A percentile compares a stretch with the other conserved stretches of the same genome.
phyloP scores from a whole-genome alignment of 176 grass and related monocot species.

The Thinopyrum elongatum region DNA sequence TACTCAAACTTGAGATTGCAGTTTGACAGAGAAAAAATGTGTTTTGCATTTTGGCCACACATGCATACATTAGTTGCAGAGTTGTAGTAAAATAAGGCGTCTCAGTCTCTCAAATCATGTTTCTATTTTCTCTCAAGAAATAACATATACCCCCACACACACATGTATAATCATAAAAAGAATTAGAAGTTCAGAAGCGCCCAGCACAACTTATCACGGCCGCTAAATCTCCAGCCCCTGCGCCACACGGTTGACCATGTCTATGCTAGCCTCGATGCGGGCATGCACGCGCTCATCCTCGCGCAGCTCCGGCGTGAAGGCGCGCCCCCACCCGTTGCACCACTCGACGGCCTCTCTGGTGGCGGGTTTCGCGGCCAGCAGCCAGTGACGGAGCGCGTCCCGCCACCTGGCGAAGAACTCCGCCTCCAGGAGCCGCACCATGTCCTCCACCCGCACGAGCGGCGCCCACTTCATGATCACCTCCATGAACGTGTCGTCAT shows the following conservation, averaged over 20 bases:
- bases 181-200: too few relatives aligned
- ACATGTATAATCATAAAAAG: too few relatives aligned
- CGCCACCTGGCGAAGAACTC: constrained; percentile 70
- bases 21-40: background rate
- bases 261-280: constrained; percentile 34
- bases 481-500: constrained; percentile 37
- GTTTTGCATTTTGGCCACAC: too few relatives aligned
- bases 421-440: constrained; percentile 55
- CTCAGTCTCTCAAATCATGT: too few relatives aligned
- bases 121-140: too few relatives aligned
- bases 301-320: constrained; percentile 59
- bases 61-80: too few relatives aligned
- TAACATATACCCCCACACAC: too few relatives aligned
- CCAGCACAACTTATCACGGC: too few relatives aligned
- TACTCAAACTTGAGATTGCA: background rate
- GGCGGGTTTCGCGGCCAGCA: constrained; percentile 29
- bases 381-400: constrained; percentile 51
- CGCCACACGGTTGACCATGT: constrained; percentile 40
- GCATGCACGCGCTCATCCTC: constrained; percentile 38
- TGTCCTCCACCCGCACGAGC: constrained; percentile 36
- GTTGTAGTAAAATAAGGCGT: too few relatives aligned
- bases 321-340: constrained; percentile 56
- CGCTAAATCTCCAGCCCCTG: constrained; percentile 26
- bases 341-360: constrained; percentile 41
- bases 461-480: constrained; percentile 70